These are phyloP conservation scores for Salix dunnii DNA, from an alignment of 345 rosid species.

Conservation along the genomic window DNA sequence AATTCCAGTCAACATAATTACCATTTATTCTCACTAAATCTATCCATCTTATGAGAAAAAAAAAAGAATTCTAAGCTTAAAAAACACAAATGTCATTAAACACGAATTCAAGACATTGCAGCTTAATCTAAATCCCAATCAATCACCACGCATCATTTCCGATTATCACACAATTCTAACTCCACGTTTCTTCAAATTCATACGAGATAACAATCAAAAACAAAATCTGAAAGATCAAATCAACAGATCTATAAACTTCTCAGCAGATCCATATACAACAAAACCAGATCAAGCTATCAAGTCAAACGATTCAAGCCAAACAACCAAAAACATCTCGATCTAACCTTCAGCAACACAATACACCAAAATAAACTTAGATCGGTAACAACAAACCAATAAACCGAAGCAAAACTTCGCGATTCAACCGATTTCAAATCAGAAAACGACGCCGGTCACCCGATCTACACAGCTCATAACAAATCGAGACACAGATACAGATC, in stretches of 20 bases:
- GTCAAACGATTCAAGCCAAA: not conserved
- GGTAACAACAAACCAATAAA: not conserved
- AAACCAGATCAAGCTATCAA: constrained; percentile 18
- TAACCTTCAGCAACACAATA: constrained; percentile 4
- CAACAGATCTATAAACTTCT: not conserved
- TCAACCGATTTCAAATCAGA: not conserved
- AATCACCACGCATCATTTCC: not conserved
- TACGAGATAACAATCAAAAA: no score
- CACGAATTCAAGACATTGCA: not conserved
- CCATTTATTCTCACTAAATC: not conserved
- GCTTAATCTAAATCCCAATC: not conserved
- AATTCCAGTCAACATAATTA: not conserved
- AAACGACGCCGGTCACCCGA: not conserved
- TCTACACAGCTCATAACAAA: not conserved
- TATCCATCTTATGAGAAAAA: not conserved
- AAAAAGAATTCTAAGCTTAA: not conserved
- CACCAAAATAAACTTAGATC: constrained; percentile 11
- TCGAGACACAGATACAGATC: not conserved
- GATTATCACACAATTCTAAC: not conserved
- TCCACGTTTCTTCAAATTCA: not conserved
- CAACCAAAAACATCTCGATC: constrained; percentile 20
- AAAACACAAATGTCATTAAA: not conserved
- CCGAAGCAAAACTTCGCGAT: not conserved
- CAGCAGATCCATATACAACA: constrained; percentile 18
- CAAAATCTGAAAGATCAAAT: not conserved